phyloP scores from a whole-genome alignment of 345 rosid species.

The Citrus medica region DNA sequence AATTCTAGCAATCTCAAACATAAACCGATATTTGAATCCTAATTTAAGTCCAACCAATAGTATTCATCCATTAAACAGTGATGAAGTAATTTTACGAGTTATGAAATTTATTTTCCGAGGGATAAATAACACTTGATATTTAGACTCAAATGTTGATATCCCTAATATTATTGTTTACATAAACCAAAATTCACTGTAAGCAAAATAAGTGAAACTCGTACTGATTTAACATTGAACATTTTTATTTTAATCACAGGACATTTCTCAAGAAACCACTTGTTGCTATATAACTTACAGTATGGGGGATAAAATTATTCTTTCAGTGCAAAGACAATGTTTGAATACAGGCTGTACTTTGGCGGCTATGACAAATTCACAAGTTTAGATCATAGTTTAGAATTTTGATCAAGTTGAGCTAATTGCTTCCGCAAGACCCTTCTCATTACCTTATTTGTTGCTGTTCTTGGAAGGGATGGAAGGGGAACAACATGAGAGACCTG shows the following conservation, averaged over 20 bases:
- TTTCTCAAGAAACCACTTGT: background rate
- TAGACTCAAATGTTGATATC: too few relatives aligned
- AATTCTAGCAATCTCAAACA: too few relatives aligned
- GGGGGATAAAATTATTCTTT: background rate
- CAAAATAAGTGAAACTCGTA: too few relatives aligned
- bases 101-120: too few relatives aligned
- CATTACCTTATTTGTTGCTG: slow-evolving; percentile 94
- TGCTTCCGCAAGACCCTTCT: slow-evolving; percentile 83
- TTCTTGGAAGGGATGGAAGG: slow-evolving; percentile 71
- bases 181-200: too few relatives aligned
- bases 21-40: accelerated
- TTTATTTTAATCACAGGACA: background rate
- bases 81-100: too few relatives aligned
- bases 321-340: background rate
- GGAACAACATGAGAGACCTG: slow-evolving; percentile 67
- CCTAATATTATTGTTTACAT: too few relatives aligned
- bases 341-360: background rate
- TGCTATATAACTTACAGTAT: background rate
- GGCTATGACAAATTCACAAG: background rate
- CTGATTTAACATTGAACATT: too few relatives aligned
- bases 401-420: slow-evolving; percentile 39
- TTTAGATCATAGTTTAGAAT: slow-evolving; percentile 51
- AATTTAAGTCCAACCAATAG: too few relatives aligned
- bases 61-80: too few relatives aligned
- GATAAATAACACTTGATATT: too few relatives aligned